Evolutionary conservation across 352 stramenopile genomes (phyloP).

Genomic region (Pythium dissimile): DNA sequence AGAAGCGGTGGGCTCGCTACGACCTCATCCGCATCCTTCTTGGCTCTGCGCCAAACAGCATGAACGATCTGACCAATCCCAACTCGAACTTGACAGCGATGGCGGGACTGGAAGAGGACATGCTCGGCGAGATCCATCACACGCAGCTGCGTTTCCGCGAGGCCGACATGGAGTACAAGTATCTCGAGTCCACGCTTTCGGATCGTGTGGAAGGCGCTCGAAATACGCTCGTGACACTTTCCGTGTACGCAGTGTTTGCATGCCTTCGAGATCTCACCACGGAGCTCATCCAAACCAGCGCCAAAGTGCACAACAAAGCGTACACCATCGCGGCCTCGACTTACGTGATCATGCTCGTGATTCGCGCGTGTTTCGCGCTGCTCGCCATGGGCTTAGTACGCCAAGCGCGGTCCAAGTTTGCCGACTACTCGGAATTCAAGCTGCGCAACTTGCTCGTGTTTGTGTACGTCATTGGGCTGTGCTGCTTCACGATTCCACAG

Average conservation of each 20-base stretch:
- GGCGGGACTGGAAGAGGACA: conserved; percentile 51
- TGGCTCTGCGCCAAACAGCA: conserved; percentile 40
- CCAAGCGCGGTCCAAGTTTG: conserved; percentile 40
- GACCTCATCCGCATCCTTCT: conserved; percentile 51
- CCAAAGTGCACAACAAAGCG: conserved; percentile 12
- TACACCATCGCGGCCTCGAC: conserved; percentile 31
- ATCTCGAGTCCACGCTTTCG: conserved; percentile 55
- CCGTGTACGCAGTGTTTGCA: conserved; percentile 60
- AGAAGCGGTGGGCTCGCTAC: conserved; percentile 55
- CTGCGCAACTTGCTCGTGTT: conserved; percentile 61
- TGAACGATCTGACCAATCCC: conserved; percentile 26
- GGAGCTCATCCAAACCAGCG: conserved; percentile 35
- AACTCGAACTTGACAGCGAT: conserved; percentile 32
- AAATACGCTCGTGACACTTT: conserved; percentile 50
- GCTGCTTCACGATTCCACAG: conserved; percentile 45
- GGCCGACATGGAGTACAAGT: conserved; percentile 70
- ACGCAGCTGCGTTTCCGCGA: conserved; percentile 66
- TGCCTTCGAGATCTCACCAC: conserved; percentile 58
- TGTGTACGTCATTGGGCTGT: conserved; percentile 56
- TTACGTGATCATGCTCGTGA: conserved; percentile 44
- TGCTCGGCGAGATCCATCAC: conserved; percentile 60
- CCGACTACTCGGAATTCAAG: conserved; percentile 54
- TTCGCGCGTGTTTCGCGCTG: conserved; percentile 29
- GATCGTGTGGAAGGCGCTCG: conserved; percentile 65
- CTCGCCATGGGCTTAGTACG: conserved; percentile 27